phyloP scores from a whole-genome alignment of 192 early-diverging fungal species.

The Funneliformis geosporum region DNA sequence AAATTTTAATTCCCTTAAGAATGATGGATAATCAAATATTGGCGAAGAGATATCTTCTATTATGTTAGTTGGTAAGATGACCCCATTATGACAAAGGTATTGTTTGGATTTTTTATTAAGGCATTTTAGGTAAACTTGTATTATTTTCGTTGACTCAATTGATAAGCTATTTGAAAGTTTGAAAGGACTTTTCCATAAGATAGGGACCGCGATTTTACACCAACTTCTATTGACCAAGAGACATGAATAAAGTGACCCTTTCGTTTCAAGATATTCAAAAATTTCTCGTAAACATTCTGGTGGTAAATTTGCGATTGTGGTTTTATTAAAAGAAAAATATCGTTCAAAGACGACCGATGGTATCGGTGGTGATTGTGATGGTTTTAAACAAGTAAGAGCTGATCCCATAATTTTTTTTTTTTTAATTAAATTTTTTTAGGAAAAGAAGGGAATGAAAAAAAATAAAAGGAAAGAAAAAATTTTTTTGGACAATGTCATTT shows the following conservation, averaged over 20 bases:
- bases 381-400: not conserved
- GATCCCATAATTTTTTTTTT: conserved; percentile 25
- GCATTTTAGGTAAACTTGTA: not conserved
- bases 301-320: not conserved
- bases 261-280: not conserved
- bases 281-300: conserved; percentile 9
- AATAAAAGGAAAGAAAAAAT: not conserved
- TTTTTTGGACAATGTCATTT: not conserved
- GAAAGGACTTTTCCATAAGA: conserved; percentile 6
- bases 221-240: conserved; percentile 18
- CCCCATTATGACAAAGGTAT: not conserved
- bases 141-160: not conserved
- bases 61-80: not conserved
- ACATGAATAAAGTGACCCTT: conserved; percentile 18
- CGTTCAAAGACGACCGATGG: not conserved
- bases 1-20: conserved; percentile 15
- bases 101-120: not conserved
- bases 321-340: not conserved
- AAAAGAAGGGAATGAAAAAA: not conserved
- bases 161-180: not conserved
- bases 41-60: not conserved
- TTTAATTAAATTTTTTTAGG: conserved; percentile 36
- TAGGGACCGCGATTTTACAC: not conserved
- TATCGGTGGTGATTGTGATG: not conserved
- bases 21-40: conserved; percentile 23